Evolutionary conservation across 352 stramenopile species (phyloP), one percentile per base, ranked within the genome.

Genomic region (Globisporangium radiosum): DNA sequence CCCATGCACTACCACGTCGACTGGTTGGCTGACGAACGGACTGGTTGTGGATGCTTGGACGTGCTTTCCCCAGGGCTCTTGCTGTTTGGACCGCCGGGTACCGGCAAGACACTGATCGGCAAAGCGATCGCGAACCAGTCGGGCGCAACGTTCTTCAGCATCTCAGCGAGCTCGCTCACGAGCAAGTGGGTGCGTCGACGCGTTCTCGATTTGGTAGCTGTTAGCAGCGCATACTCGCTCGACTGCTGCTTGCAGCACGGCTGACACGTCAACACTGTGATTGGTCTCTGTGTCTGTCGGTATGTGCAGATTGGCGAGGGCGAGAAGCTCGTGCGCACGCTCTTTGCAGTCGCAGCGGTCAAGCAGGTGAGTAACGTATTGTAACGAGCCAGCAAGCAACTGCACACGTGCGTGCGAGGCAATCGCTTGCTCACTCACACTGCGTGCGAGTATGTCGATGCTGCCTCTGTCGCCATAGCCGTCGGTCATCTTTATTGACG

Each of bases 401-500:
- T 33, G 25, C 25, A 33, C 25, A 33, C 25, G 25, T 33, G 25
- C 25, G 25, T 33, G 25, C 25, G 25, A 33, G 25, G 2, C 25
- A 33, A 33, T 33, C 25, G 25, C 25, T 33, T 33, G 25, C 25
- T 33, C 25, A 33, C 25, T 33, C 25, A 33, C 25, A 33, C 25
- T 33, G 25, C 25, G 25, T 33, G 25, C 25, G 25, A 33, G 25
- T 3, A 33, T 33, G 25, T 33, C 25, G 25, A 33, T 33, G 25
- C 25, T 33, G 25, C 25, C 25, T 33, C 25, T 33, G 25, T 33
- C 25, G 25, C 25, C 19, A 17, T 58, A 98, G 80, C 97, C 97
- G 8, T 93, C 93, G 0, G 95, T 99, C 2, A 97, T 99, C 51
- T 99, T 99, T 66, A 98, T 99, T 52, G 97, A 99, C 70, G 97